Conservation (phyloP, 345 rosid genomes). For the Microthlaspi erraticum region DNA sequence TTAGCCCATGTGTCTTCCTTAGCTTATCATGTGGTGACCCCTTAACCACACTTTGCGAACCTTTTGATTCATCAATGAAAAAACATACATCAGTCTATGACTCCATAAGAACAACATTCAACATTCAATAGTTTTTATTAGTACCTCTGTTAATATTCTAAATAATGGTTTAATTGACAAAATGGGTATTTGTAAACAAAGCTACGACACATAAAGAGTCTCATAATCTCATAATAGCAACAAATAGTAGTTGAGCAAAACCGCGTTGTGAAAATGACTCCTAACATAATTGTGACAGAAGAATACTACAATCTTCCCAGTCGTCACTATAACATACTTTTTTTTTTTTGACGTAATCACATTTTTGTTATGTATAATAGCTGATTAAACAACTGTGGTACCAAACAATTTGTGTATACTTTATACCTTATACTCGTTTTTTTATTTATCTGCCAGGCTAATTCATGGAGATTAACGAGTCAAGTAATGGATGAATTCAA, state of each 20-base stretch:
- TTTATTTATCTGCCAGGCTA: background rate
- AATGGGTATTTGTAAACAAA: too few relatives aligned
- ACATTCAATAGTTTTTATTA: too few relatives aligned
- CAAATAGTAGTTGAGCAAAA: slow-evolving; percentile 5
- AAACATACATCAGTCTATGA: background rate
- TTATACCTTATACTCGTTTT: background rate
- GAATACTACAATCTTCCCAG: slow-evolving; percentile 1
- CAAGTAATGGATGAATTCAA: slow-evolving; percentile 17
- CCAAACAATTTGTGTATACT: background rate
- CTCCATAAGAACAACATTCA: slow-evolving; percentile 1
- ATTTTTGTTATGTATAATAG: background rate
- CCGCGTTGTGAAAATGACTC: slow-evolving; percentile 24
- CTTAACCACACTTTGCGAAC: slow-evolving; percentile 43
- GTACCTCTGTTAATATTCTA: too few relatives aligned
- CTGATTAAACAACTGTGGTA: too few relatives aligned
- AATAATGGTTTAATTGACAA: too few relatives aligned
- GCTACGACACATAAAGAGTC: background rate
- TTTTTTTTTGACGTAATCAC: background rate
- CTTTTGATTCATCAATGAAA: slow-evolving; percentile 9
- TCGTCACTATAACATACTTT: background rate
- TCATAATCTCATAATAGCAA: background rate
- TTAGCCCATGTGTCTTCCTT: slow-evolving; percentile 72
- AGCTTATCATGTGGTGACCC: slow-evolving; percentile 44
- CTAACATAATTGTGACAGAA: background rate
- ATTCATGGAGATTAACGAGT: background rate